phyloP scores from a whole-genome alignment of 768 basidiomycete species.

The Lyophyllum atratum region DNA sequence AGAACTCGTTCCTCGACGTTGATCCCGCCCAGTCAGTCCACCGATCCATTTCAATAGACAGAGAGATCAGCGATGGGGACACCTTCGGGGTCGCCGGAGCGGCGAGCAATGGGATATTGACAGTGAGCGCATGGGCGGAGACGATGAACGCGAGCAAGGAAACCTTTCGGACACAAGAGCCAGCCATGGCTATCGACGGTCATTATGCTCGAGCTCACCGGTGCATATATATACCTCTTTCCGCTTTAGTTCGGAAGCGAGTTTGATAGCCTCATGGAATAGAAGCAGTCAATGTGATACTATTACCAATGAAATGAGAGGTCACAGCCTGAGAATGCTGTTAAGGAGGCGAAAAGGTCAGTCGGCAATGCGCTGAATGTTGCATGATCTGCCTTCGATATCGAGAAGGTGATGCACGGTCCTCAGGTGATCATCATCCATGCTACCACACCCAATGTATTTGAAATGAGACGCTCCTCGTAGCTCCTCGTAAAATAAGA shows the following conservation, averaged over 20 bases:
- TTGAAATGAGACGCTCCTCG: too few relatives aligned
- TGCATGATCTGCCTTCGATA: neutral
- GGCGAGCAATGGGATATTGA: conserved; percentile 7
- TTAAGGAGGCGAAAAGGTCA: neutral
- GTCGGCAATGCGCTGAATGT: neutral
- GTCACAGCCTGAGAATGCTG: neutral
- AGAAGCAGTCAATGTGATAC: neutral
- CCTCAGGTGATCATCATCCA: neutral
- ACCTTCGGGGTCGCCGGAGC: conserved; percentile 11
- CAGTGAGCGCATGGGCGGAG: neutral
- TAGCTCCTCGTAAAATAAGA: too few relatives aligned
- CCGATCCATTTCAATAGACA: conserved; percentile 72
- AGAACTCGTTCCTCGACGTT: conserved; percentile 55
- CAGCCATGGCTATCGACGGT: neutral
- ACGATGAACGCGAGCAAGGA: neutral
- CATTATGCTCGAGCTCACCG: neutral
- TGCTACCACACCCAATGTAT: neutral
- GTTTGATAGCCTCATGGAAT: neutral
- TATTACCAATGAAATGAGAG: neutral
- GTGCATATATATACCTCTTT: neutral
- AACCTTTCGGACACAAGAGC: neutral
- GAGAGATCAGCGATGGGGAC: conserved; percentile 48
- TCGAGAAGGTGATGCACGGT: neutral
- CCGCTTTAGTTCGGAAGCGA: neutral
- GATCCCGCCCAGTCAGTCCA: conserved; percentile 70